phyloP scores from a whole-genome alignment of 2,329 filamentous ascomycete species.

The Colletotrichum tropicale region DNA sequence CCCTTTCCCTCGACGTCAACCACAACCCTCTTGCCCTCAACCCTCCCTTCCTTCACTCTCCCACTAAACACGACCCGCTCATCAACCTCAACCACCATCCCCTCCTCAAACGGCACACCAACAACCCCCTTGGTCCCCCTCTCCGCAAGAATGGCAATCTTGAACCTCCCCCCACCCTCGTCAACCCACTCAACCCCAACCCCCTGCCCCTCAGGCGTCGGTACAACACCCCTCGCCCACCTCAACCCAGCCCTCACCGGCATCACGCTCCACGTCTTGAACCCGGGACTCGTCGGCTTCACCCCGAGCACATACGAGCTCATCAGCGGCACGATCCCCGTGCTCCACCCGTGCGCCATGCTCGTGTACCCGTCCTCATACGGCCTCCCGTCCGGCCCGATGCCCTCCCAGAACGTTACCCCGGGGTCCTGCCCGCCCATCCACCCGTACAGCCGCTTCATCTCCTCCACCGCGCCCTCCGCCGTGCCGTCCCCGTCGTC shows the following conservation, averaged over 20 bases:
- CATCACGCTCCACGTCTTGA: slow-evolving; percentile 42
- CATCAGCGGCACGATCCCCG: slow-evolving; percentile 52
- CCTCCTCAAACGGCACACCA: slow-evolving; percentile 22
- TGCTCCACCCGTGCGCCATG: slow-evolving; percentile 56
- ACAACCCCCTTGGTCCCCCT: slow-evolving; percentile 30
- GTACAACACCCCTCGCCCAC: slow-evolving; percentile 49
- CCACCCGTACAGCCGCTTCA: slow-evolving; percentile 52
- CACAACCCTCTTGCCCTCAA: not conserved
- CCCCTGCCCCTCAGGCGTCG: slow-evolving; percentile 39
- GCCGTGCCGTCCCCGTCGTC: slow-evolving; percentile 24
- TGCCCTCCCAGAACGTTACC: slow-evolving; percentile 56
- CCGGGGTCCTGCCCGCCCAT: slow-evolving; percentile 51
- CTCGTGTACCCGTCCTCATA: slow-evolving; percentile 53
- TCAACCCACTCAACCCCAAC: slow-evolving; percentile 43
- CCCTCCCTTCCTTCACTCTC: not conserved
- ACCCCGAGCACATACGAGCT: slow-evolving; percentile 52
- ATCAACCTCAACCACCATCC: slow-evolving; percentile 19
- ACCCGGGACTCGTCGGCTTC: slow-evolving; percentile 46
- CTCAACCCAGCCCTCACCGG: slow-evolving; percentile 39
- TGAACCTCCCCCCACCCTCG: slow-evolving; percentile 21
- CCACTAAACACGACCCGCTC: slow-evolving; percentile 21
- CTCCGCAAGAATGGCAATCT: slow-evolving; percentile 35
- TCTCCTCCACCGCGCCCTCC: slow-evolving; percentile 46
- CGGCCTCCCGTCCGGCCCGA: slow-evolving; percentile 43
- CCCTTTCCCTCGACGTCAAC: slow-evolving; percentile 10